Percentiles rank a stretch among this genome's conserved stretches.
These are phyloP conservation scores for Rostrohypoxylon terebratum DNA, from an alignment of 495 filamentous ascomycete species.

Conservation along the genomic window DNA sequence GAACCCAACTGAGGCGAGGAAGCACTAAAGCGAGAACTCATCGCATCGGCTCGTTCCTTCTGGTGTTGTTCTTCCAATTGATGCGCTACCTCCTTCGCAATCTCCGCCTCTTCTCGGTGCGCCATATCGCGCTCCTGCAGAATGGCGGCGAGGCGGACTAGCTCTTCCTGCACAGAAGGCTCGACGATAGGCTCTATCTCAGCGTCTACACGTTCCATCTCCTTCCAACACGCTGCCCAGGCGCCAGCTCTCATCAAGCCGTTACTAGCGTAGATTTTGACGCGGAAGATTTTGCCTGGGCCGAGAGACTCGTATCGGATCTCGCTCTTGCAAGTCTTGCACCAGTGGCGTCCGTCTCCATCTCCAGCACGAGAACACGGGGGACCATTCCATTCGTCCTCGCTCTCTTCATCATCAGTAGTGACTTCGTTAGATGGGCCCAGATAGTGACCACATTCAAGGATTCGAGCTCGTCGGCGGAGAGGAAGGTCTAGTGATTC, in stretches of 20 bases:
- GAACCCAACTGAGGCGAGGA: slow-evolving; percentile 27
- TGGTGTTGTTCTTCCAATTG: slow-evolving; percentile 40
- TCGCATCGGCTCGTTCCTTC: slow-evolving; percentile 9
- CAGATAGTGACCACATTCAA: slow-evolving; percentile 84
- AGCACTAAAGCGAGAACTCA: slow-evolving; percentile 17
- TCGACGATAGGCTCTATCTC: slow-evolving; percentile 79
- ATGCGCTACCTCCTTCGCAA: slow-evolving; percentile 47
- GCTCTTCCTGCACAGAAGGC: slow-evolving; percentile 53
- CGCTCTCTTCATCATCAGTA: slow-evolving; percentile 60
- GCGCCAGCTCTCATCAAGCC: slow-evolving; percentile 91
- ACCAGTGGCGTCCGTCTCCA: slow-evolving; percentile 65
- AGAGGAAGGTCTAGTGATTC: slow-evolving; percentile 84
- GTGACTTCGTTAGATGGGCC: slow-evolving; percentile 59
- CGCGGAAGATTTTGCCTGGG: slow-evolving; percentile 73
- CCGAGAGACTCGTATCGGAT: slow-evolving; percentile 61
- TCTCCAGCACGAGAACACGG: slow-evolving; percentile 48
- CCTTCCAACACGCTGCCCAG: slow-evolving; percentile 93
- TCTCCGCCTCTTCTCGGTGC: slow-evolving; percentile 48
- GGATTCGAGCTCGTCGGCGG: slow-evolving; percentile 68
- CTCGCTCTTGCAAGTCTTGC: slow-evolving; percentile 67
- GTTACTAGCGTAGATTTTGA: slow-evolving; percentile 93
- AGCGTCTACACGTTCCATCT: slow-evolving; percentile 97
- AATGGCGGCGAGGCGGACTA: slow-evolving; percentile 56
- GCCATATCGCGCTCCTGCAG: slow-evolving; percentile 50
- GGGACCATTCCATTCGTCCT: slow-evolving; percentile 57